Base-by-base conservation (phyloP, 768 basidiomycete species). In the Amanita brunnescens region DNA sequence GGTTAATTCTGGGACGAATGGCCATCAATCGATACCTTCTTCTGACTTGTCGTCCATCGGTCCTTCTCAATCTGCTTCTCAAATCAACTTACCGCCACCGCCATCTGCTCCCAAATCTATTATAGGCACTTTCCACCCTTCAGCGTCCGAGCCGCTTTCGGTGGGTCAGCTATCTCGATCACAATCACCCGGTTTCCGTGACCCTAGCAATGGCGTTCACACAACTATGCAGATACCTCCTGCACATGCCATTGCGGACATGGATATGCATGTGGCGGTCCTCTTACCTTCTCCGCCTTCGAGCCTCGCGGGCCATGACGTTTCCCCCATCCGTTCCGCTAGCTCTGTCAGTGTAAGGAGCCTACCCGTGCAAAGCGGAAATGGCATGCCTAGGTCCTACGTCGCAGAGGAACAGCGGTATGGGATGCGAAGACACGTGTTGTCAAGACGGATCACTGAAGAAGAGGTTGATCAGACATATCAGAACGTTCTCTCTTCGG, bases 51-150 rank as follows among this genome's bases (percentile, higher is more conserved):
- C 79, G n/a, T 85, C 84, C 1, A 67, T 87, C 55, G 77, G 80
- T 0, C 85, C 85, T n/a, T 87, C 85, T 5, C 86, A 87, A 55
- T 86, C 84, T 2, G 83, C 83, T 2, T 87, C 86, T 14, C 83
- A 88, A 64, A 70, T 75, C 45, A 66, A 67, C 40, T 9, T 43
- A 43, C 50, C 50, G 26, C 47, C 38, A 34, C 55, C 43, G 35
- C 45, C 38, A 33, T 55, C 43, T 45, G 50, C 53, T 18, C 26
- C 30, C 13, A 45, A 16, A 2, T 34, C 29, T 30, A 47, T 32
- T 29, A 6, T 40, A 18, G 41, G 33, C 20, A 44, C 24, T n/a
- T 18, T 41, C n/a, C 37, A 33, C 32, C n/a, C 48, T 16, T 10
- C n/a, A 9, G 26, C 7, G 13, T 34, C 32, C 9, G 45, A 47